A percentile compares a stretch with the other conserved stretches of the same genome.
phyloP scores from a whole-genome alignment of 83 land plant genomes.

The Thuja plicata region DNA sequence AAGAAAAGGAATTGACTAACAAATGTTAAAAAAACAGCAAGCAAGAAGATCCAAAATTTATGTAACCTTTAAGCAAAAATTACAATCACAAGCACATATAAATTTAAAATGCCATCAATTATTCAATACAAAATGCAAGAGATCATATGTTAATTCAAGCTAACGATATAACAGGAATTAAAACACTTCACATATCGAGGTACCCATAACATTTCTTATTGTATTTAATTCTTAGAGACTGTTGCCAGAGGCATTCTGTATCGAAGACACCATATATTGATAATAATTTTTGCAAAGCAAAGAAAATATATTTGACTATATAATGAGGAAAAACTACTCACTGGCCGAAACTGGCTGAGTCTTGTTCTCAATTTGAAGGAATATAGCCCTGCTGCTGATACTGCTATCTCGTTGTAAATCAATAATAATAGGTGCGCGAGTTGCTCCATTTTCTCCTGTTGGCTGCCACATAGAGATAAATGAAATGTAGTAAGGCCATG shows the following conservation, averaged over 20 bases:
- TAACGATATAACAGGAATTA: background rate
- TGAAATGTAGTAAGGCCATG: background rate
- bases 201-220: background rate
- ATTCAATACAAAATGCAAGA: background rate
- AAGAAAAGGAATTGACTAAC: background rate
- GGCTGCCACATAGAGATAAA: slow-evolving; percentile 52
- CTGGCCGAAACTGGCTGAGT: slow-evolving; percentile 87
- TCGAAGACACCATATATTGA: background rate
- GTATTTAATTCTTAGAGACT: background rate
- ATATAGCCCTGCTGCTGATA: slow-evolving; percentile 57
- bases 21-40: background rate
- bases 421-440: slow-evolving; percentile 92
- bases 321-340: slow-evolving; percentile 35
- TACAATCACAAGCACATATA: background rate
- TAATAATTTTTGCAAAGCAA: background rate
- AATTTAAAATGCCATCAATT: background rate
- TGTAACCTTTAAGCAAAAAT: background rate
- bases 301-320: background rate
- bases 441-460: slow-evolving; percentile 99
- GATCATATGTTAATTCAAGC: background rate
- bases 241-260: background rate
- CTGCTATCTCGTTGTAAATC: slow-evolving; percentile 72
- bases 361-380: slow-evolving; percentile 81
- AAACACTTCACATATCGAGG: background rate
- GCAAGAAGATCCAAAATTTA: background rate